Conservation (phyloP, 2,329 filamentous ascomycete species). For the Alternaria triticina region DNA sequence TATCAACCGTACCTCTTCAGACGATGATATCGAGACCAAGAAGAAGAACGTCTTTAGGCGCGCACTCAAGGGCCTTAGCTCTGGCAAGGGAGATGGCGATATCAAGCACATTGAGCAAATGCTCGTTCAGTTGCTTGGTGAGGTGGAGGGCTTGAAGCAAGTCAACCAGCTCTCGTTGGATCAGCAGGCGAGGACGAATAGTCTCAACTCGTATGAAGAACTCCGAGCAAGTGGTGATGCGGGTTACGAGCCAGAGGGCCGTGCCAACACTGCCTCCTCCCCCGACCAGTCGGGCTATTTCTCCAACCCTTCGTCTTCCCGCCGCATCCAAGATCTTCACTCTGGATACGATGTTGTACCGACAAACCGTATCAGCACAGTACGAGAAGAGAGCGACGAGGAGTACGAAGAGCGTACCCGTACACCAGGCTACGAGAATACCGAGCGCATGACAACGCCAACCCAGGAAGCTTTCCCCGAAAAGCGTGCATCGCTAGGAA, state of each 20-base stretch:
- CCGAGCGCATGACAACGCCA: conserved; percentile 67
- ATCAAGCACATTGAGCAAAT: conserved; percentile 73
- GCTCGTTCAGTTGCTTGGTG: conserved; percentile 86
- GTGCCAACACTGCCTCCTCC: conserved; percentile 76
- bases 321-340: conserved; percentile 53
- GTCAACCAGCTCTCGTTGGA: conserved; percentile 43
- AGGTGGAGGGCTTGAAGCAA: conserved; percentile 74
- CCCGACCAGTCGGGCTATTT: conserved; percentile 79
- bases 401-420: conserved; percentile 69
- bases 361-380: conserved; percentile 87
- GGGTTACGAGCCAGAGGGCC: conserved; percentile 84
- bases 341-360: conserved; percentile 60
- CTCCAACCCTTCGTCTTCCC: conserved; percentile 63
- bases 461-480: conserved; percentile 58
- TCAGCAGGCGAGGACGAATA: conserved; percentile 51
- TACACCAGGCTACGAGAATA: conserved; percentile 65
- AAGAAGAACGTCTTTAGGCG: conserved; percentile 93
- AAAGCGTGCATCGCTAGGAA: conserved; percentile 44
- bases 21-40: conserved; percentile 71
- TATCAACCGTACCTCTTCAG: conserved; percentile 58
- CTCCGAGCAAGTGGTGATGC: conserved; percentile 70
- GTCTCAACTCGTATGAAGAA: conserved; percentile 73
- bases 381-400: conserved; percentile 80
- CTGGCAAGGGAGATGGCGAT: conserved; percentile 81
- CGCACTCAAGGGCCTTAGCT: conserved; percentile 87